A percentile compares a stretch with the other conserved stretches of the same genome.
Conservation (phyloP, 2,329 filamentous ascomycete species). For the Monosporascus sp. region DNA sequence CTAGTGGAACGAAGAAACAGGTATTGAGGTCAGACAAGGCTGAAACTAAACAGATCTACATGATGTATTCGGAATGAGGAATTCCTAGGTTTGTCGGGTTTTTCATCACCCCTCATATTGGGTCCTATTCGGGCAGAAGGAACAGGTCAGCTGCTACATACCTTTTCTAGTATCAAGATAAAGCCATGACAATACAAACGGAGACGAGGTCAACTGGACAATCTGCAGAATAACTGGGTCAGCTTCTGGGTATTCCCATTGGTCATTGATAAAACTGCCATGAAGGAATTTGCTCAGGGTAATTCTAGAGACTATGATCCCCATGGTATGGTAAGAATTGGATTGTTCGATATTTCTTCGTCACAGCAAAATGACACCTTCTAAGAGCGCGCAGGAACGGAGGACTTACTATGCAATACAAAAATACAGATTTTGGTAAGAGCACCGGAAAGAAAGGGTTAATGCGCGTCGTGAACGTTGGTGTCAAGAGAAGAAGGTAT, state of each 20-base stretch:
- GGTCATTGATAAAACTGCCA: background rate
- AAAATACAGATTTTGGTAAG: background rate
- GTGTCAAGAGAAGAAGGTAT: too few relatives aligned
- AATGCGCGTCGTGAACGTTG: too few relatives aligned
- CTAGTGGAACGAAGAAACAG: slow-evolving; percentile 17
- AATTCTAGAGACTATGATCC: slow-evolving; percentile 50
- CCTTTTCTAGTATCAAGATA: slow-evolving; percentile 36
- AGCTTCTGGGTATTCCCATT: slow-evolving; percentile 6
- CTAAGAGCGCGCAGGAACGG: background rate
- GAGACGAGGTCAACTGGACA: background rate
- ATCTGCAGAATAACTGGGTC: slow-evolving; percentile 3
- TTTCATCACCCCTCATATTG: slow-evolving; percentile 52
- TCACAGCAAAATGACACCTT: slow-evolving; percentile 32
- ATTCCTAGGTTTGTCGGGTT: slow-evolving; percentile 57
- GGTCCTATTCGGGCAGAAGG: slow-evolving; percentile 3
- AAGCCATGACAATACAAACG: background rate
- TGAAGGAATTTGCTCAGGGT: slow-evolving; percentile 45
- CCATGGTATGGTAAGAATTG: slow-evolving; percentile 57
- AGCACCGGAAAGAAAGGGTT: background rate
- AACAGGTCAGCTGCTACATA: slow-evolving; percentile 26
- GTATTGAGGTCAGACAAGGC: slow-evolving; percentile 57
- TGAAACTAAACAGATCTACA: slow-evolving; percentile 65
- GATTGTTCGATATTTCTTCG: slow-evolving; percentile 53
- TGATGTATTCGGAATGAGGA: slow-evolving; percentile 63
- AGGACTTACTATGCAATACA: background rate